phyloP scores from a whole-genome alignment of 2,329 filamentous ascomycete species.

The Amesomyces nigricolor region DNA sequence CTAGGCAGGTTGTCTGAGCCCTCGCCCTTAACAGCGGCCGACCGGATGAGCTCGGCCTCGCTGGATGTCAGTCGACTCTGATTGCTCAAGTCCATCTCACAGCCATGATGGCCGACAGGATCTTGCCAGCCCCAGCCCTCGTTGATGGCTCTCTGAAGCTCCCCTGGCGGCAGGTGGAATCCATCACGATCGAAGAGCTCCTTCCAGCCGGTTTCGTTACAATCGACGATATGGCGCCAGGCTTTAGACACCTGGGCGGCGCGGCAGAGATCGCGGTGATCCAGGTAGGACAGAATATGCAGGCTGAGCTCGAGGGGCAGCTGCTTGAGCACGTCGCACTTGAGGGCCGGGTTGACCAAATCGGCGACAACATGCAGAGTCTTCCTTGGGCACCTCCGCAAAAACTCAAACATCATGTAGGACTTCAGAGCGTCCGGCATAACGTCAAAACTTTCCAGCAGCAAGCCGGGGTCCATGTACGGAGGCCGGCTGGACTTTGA shows the following conservation, averaged over 20 bases:
- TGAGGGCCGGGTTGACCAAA: slow-evolving; percentile 87
- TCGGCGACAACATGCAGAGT: slow-evolving; percentile 86
- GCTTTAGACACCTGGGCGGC: slow-evolving; percentile 90
- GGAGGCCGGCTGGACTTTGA: slow-evolving; percentile 31
- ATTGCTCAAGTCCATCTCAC: slow-evolving; percentile 72
- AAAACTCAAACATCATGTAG: slow-evolving; percentile 93
- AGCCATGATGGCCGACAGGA: slow-evolving; percentile 66
- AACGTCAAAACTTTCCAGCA: slow-evolving; percentile 85
- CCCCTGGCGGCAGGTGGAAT: slow-evolving; percentile 70
- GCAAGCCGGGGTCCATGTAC: slow-evolving; percentile 73
- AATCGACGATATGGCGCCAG: slow-evolving; percentile 86
- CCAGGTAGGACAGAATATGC: slow-evolving; percentile 81
- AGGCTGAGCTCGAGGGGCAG: slow-evolving; percentile 82
- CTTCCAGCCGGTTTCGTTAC: slow-evolving; percentile 94
- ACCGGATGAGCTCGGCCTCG: slow-evolving; percentile 46
- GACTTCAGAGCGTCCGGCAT: slow-evolving; percentile 90
- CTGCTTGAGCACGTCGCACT: slow-evolving; percentile 84
- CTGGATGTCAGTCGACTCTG: slow-evolving; percentile 47
- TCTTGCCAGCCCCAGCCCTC: slow-evolving; percentile 99
- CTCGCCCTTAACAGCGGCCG: slow-evolving; percentile 35
- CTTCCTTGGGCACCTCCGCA: slow-evolving; percentile 79
- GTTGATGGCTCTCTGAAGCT: slow-evolving; percentile 76
- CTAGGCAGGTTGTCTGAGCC: slow-evolving; percentile 35
- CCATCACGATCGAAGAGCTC: slow-evolving; percentile 81
- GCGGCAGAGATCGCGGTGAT: slow-evolving; percentile 78